Evolutionary conservation across 1,284 basidiomycete species (phyloP).

Genomic region (Fistulina hepatica): DNA sequence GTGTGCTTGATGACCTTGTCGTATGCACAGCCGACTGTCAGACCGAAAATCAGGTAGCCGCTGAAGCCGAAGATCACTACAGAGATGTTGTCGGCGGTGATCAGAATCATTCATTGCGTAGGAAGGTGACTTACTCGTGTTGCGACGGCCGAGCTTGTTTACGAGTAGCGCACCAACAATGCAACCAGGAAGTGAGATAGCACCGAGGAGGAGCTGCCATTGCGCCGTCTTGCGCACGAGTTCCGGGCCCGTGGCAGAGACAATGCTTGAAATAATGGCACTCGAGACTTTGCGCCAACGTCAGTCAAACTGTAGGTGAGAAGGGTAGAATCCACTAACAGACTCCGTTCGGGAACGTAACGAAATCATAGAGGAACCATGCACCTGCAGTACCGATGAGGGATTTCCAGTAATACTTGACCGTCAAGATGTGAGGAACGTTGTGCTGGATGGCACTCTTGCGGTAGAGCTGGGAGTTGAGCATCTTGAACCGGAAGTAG

Average conservation of each 20-base stretch:
- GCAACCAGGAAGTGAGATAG: conserved; percentile 59
- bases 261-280: conserved; percentile 52
- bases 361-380: conserved; percentile 73
- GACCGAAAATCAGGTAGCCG: conserved; percentile 59
- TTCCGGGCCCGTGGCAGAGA: conserved; percentile 29
- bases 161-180: conserved; percentile 49
- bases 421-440: conserved; percentile 53
- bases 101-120: too few relatives aligned
- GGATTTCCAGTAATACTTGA: conserved; percentile 59
- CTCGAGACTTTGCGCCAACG: conserved; percentile 30
- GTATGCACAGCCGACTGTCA: conserved; percentile 60
- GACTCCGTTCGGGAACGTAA: conserved; percentile 66
- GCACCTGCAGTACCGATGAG: conserved; percentile 63
- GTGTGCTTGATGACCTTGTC: conserved; percentile 55
- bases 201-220: conserved; percentile 60
- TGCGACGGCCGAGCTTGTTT: conserved; percentile 52
- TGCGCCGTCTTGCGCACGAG: conserved; percentile 37
- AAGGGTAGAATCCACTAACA: conserved; percentile 15
- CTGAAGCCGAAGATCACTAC: conserved; percentile 68
- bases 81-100: conserved; percentile 3
- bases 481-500: conserved; percentile 61
- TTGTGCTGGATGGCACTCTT: conserved; percentile 55
- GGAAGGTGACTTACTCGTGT: conserved; percentile 36
- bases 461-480: conserved; percentile 56
- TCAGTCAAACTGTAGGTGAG: not conserved